Conservation (phyloP, 2,329 filamentous ascomycete genomes). For the Beauveria sp. region DNA sequence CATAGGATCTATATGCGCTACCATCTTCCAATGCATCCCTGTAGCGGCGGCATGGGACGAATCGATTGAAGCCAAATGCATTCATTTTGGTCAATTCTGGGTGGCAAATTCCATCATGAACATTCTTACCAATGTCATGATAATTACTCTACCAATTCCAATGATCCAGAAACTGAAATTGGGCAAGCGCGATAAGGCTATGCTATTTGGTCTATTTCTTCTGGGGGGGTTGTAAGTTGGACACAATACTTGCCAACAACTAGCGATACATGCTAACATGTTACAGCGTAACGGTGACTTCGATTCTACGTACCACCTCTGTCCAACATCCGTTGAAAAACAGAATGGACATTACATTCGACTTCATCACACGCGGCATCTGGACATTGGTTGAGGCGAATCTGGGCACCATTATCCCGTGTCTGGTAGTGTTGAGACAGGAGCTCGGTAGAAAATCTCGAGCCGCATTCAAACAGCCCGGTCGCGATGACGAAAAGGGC, state of each 20-base stretch:
- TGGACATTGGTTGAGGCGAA: conserved; percentile 33
- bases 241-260: too few species aligned
- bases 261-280: neutral
- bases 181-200: conserved; percentile 24
- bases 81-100: conserved; percentile 36
- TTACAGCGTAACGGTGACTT: conserved; percentile 25
- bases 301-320: conserved; percentile 29
- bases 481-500: neutral
- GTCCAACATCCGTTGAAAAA: conserved; percentile 24
- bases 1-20: conserved; percentile 32
- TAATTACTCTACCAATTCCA: conserved; percentile 29
- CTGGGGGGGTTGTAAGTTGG: conserved; percentile 29
- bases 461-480: neutral
- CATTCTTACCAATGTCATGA: conserved; percentile 29
- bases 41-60: conserved; percentile 35
- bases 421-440: conserved; percentile 23
- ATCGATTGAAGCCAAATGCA: conserved; percentile 31
- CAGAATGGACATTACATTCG: conserved; percentile 23
- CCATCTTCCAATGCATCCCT: conserved; percentile 40
- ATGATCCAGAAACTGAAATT: conserved; percentile 27
- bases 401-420: conserved; percentile 30
- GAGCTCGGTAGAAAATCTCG: conserved; percentile 15
- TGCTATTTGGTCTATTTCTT: conserved; percentile 29
- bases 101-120: conserved; percentile 36
- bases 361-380: conserved; percentile 18